These are phyloP conservation scores for Lantana camara DNA, from an alignment of 257 asterid species.

Conservation along the genomic window DNA sequence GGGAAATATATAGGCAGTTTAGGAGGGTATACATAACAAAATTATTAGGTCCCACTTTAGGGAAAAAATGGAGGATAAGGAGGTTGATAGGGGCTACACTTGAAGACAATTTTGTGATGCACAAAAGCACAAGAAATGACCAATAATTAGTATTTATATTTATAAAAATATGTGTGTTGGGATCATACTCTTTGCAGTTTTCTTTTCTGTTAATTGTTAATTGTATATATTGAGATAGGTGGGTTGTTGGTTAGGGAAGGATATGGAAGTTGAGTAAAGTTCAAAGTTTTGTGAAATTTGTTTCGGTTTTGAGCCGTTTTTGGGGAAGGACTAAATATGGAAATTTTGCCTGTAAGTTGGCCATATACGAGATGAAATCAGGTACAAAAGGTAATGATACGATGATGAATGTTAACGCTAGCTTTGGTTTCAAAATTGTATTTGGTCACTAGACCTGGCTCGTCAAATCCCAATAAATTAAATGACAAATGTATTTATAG, in stretches of 20 bases:
- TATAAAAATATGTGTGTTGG: neutral
- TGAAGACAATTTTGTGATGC: conserved; percentile 31
- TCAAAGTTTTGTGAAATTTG: conserved; percentile 9
- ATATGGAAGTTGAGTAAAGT: neutral
- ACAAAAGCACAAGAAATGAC: conserved; percentile 17
- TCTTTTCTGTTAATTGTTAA: conserved; percentile 6
- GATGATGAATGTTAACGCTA: too few species aligned
- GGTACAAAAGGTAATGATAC: too few species aligned
- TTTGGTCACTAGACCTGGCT: too few species aligned
- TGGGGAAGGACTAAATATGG: neutral
- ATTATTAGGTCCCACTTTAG: conserved; percentile 43
- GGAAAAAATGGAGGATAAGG: conserved; percentile 29
- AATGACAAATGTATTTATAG: too few species aligned
- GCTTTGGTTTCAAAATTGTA: too few species aligned
- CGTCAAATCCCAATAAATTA: too few species aligned
- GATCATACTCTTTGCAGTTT: conserved; percentile 21
- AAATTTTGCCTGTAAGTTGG: neutral
- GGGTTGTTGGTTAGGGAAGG: conserved; percentile 30
- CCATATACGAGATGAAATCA: too few species aligned
- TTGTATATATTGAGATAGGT: neutral
- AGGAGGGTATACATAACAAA: conserved; percentile 47
- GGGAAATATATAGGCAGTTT: conserved; percentile 4
- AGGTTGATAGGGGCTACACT: conserved; percentile 34
- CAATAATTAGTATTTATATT: neutral
- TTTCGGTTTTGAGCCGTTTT: neutral